Conservation (phyloP, 345 rosid species). For the Eucalyptus victrix region DNA sequence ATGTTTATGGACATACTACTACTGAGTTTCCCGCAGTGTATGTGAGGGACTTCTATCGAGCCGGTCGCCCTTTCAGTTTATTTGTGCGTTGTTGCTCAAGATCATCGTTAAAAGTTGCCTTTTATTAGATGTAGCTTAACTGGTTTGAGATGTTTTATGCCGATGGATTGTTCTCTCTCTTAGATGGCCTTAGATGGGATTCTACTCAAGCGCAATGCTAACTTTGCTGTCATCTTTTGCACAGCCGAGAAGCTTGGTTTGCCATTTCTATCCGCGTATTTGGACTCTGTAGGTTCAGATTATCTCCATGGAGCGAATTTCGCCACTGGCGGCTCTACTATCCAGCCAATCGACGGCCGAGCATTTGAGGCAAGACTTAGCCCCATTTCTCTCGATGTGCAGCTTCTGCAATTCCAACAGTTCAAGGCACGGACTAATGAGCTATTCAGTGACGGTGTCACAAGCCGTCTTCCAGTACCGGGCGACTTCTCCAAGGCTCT, state of each 20-base stretch:
- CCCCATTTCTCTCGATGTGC: constrained; percentile 81
- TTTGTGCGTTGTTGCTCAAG: not conserved
- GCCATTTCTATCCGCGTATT: constrained; percentile 78
- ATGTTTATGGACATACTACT: not conserved
- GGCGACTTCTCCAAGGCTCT: constrained; percentile 78
- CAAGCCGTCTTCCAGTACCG: constrained; percentile 52
- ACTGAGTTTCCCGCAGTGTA: not conserved
- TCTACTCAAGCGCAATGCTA: not conserved
- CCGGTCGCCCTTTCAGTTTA: not conserved
- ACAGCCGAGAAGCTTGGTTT: constrained; percentile 66
- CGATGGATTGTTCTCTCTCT: not conserved
- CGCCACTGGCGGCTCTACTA: constrained; percentile 92
- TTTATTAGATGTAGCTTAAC: not conserved
- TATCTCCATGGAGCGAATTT: constrained; percentile 86
- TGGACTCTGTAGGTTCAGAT: constrained; percentile 70
- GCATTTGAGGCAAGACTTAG: constrained; percentile 73
- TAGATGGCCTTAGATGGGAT: not conserved
- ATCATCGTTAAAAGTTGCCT: not conserved
- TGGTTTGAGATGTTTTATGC: not conserved
- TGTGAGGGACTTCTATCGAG: not conserved
- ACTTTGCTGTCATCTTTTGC: not conserved
- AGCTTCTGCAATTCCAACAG: constrained; percentile 64
- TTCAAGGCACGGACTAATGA: constrained; percentile 55
- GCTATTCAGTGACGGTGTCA: constrained; percentile 19
- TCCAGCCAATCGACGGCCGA: constrained; percentile 66